phyloP scores from a whole-genome alignment of 2,329 filamentous ascomycete genomes.

The Cercospora citrullina region DNA sequence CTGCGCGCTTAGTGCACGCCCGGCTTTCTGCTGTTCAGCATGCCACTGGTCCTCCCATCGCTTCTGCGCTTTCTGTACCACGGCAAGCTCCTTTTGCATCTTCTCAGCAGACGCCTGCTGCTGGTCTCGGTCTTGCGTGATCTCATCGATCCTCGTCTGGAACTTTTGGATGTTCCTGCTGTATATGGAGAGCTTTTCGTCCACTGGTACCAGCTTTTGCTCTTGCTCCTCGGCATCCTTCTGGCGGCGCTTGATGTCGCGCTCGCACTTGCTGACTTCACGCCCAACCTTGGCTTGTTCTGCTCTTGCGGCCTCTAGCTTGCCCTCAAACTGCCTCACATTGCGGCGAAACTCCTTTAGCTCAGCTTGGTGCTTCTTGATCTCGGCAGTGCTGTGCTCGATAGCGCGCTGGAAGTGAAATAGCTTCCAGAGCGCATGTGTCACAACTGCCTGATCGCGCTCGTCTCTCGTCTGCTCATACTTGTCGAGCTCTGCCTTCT shows the following conservation, averaged over 20 bases:
- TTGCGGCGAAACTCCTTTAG: slow-evolving; percentile 88
- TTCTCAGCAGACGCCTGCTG: slow-evolving; percentile 69
- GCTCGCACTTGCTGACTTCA: slow-evolving; percentile 79
- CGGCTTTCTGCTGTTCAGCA: slow-evolving; percentile 80
- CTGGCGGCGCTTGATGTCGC: slow-evolving; percentile 80
- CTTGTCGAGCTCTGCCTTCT: slow-evolving; percentile 92
- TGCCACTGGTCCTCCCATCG: slow-evolving; percentile 87
- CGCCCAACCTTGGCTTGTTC: slow-evolving; percentile 77
- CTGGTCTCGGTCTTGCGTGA: slow-evolving; percentile 73
- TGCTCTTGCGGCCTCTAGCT: slow-evolving; percentile 76
- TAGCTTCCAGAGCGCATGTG: slow-evolving; percentile 93
- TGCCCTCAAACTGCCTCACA: slow-evolving; percentile 78
- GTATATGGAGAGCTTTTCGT: slow-evolving; percentile 86
- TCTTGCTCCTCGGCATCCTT: slow-evolving; percentile 83
- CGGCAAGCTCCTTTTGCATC: slow-evolving; percentile 74
- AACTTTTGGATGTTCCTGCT: slow-evolving; percentile 68
- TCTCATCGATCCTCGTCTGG: slow-evolving; percentile 65
- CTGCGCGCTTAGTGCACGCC: slow-evolving; percentile 77
- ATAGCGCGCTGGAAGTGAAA: slow-evolving; percentile 94
- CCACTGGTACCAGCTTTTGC: slow-evolving; percentile 81
- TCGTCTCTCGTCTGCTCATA: slow-evolving; percentile 90
- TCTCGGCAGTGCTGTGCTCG: slow-evolving; percentile 85
- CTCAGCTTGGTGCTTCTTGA: slow-evolving; percentile 91
- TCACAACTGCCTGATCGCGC: slow-evolving; percentile 85
- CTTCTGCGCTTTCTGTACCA: slow-evolving; percentile 84